These are phyloP conservation scores for Pseudisothecium myosuroides DNA, from an alignment of 225 moss, liverwort and hornwort genomes.

Conservation along the genomic window DNA sequence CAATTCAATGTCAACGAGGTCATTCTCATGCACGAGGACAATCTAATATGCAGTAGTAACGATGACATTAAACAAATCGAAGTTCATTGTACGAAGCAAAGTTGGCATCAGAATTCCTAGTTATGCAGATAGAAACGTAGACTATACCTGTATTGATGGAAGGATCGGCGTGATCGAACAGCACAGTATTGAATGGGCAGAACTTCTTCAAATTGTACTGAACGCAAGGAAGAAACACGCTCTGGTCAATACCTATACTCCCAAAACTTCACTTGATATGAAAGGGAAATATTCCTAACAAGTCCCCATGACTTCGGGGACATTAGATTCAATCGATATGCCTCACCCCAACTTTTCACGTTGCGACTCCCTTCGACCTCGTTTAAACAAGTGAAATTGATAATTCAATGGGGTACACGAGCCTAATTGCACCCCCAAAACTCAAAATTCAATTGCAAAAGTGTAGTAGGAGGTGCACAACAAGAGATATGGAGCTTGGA, in stretches of 20 bases:
- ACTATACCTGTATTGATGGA: slow-evolving; percentile 72
- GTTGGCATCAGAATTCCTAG: neutral
- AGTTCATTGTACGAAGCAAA: neutral
- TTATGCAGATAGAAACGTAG: neutral
- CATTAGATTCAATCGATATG: neutral
- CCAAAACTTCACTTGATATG: neutral
- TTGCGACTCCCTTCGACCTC: neutral
- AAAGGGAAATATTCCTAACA: neutral
- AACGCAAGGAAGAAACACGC: neutral
- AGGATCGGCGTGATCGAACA: slow-evolving; percentile 96
- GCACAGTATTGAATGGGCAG: slow-evolving; percentile 90
- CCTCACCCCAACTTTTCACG: neutral
- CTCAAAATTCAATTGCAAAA: neutral
- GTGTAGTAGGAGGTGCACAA: neutral
- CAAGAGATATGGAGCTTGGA: neutral
- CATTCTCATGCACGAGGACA: neutral
- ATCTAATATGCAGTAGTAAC: neutral
- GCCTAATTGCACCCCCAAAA: neutral
- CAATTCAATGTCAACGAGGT: neutral
- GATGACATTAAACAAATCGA: neutral
- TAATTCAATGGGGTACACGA: neutral
- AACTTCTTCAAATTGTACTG: slow-evolving; percentile 89
- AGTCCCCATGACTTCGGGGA: neutral
- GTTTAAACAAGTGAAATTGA: neutral
- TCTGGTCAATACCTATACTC: neutral